These are phyloP conservation scores for Oryza officinalis DNA, from an alignment of 176 grass and related monocot genomes.

Conservation along the genomic window DNA sequence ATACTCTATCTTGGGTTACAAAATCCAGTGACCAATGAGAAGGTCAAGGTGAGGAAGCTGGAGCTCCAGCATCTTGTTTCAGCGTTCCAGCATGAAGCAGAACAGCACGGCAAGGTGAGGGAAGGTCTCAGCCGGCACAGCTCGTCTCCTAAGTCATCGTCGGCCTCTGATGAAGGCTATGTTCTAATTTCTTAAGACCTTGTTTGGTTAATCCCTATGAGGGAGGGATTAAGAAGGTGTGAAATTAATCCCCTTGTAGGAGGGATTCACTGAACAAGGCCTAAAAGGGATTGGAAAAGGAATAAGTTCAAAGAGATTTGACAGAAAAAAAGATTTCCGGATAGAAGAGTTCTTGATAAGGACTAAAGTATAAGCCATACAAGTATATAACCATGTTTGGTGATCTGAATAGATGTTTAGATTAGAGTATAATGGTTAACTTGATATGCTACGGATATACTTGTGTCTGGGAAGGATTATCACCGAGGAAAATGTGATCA, in stretches of 20 bases:
- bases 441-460: not conserved
- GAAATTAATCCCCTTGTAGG: no score
- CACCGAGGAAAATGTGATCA: not conserved
- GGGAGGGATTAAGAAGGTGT: no score
- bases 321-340: not conserved
- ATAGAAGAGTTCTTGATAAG: not conserved
- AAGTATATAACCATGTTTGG: not conserved
- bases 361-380: not conserved
- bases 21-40: slow-evolving; percentile 74
- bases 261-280: no score
- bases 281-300: slow-evolving; percentile 1
- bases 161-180: slow-evolving; percentile 51
- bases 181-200: slow-evolving; percentile 44
- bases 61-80: slow-evolving; percentile 89
- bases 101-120: slow-evolving; percentile 90
- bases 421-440: not conserved
- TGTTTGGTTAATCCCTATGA: no score
- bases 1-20: slow-evolving; percentile 84
- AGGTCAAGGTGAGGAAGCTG: slow-evolving; percentile 83
- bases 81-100: slow-evolving; percentile 90
- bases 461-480: not conserved
- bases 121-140: slow-evolving; percentile 54
- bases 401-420: not conserved
- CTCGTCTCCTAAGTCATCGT: slow-evolving; percentile 22
- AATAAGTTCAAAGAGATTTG: not conserved